Percentiles rank a stretch among this genome's conserved stretches.
These are phyloP conservation scores for Centella asiatica DNA, from an alignment of 129 eudicot genomes.

Conservation along the genomic window DNA sequence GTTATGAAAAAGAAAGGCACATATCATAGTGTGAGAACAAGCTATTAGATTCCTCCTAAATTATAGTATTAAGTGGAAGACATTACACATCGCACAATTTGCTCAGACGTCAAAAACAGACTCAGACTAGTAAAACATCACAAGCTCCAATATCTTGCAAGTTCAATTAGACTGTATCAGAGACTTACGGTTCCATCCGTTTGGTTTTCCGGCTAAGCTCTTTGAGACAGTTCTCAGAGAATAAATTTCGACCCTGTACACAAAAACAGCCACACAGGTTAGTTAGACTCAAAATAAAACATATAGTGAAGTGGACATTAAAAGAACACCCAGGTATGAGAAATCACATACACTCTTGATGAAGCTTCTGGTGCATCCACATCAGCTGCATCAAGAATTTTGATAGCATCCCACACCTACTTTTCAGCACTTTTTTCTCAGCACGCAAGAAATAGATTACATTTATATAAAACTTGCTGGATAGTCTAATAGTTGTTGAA, in stretches of 20 bases:
- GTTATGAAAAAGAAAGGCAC: too few species aligned
- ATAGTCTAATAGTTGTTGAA: conserved; percentile 1
- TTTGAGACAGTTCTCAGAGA: conserved; percentile 19
- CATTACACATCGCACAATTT: background rate
- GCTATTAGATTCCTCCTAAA: too few species aligned
- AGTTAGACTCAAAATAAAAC: background rate
- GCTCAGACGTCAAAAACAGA: background rate
- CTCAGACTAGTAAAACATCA: background rate
- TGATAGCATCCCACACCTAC: conserved; percentile 30
- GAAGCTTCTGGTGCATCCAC: conserved; percentile 21
- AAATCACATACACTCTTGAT: conserved; percentile 14
- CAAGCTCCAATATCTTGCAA: background rate
- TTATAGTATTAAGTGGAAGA: too few species aligned
- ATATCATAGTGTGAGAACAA: too few species aligned
- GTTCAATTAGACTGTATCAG: background rate
- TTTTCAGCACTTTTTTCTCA: background rate
- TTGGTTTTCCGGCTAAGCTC: conserved; percentile 28
- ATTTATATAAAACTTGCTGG: too few species aligned
- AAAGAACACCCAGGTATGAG: too few species aligned
- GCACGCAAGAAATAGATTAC: background rate
- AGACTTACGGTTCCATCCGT: conserved; percentile 30
- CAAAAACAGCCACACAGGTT: background rate
- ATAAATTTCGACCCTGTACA: conserved; percentile 25
- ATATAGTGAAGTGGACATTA: background rate
- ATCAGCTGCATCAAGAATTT: conserved; percentile 35